Base-by-base conservation (phyloP, 192 early-diverging fungal genomes). In the Entomortierella beljakovae region DNA sequence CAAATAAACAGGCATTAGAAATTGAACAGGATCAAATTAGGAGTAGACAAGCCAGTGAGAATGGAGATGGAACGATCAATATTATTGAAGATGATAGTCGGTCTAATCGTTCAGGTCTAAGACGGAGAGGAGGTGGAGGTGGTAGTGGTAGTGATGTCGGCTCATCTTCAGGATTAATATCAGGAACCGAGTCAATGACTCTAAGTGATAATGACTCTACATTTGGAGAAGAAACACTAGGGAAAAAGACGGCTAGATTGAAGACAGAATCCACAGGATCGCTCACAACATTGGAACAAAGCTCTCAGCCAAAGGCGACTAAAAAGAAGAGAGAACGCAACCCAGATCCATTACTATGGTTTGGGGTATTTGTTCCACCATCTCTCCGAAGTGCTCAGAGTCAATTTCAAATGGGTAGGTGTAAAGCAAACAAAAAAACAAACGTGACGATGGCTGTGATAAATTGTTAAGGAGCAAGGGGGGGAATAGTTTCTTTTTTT, bases 301-400 rank as follows among this genome's bases (percentile, higher is more conserved):
- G 4, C 23, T 10, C 23, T 8, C 29, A 31, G 18, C 49, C 4
- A n/a, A n/a, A n/a, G n/a, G 11, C 22, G 37, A 37, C 56, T 1
- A 76, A 68, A 51, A 77, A 70, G 59, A 68, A 68, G 49, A 79
- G 61, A 26, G 67, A 69, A 33, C 66, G 75, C 13, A 79, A 79
- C 15, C 67, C 67, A 26, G 68, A 79, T 34, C 75, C 75, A 7
- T 60, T 79, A 33, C 42, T 79, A 26, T 79, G 75, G 75, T 79
- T 79, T 58, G 75, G 75, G 20, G 75, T 65, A 18, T 70, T 79
- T 79, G 75, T 65, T 13, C 75, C 75, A n/a, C 57, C 31, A 0
- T 58, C 75, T n/a, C 67, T 79, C 15, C 75, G 75, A 38, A 70
- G 26, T 26, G 75, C 75, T 46, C 75, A 79, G 31, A 34, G 61